These are phyloP conservation scores for Pinguiococcus pyrenoidosus DNA, from an alignment of 108 stramenopile genomes.

Conservation along the genomic window DNA sequence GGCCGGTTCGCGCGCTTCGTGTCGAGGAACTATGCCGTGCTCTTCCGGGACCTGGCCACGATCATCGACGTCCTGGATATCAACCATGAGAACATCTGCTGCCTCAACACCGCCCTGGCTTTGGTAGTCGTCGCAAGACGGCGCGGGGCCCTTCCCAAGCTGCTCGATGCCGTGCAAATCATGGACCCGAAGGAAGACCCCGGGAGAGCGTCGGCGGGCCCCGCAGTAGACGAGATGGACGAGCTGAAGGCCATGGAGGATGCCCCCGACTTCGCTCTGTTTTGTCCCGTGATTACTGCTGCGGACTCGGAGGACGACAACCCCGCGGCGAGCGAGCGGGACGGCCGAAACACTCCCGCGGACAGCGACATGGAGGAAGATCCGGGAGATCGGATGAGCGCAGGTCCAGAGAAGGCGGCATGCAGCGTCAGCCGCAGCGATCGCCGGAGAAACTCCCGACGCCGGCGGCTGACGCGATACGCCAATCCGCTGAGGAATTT, in stretches of 20 bases:
- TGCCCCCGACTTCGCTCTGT: no score
- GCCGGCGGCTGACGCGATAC: no score
- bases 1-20: conserved; percentile 44
- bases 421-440: background rate
- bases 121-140: conserved; percentile 56
- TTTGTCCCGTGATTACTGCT: no score
- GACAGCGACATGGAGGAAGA: conserved; percentile 1
- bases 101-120: conserved; percentile 63
- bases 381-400: no score
- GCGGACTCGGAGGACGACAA: no score
- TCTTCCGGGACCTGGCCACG: conserved; percentile 53
- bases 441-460: background rate
- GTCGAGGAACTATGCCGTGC: conserved; percentile 36
- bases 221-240: conserved; percentile 31
- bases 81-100: conserved; percentile 80
- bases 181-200: no score
- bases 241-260: conserved; percentile 33
- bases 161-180: background rate
- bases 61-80: conserved; percentile 55
- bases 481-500: conserved; percentile 45
- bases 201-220: no score
- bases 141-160: conserved; percentile 33
- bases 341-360: background rate
- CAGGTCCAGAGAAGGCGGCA: no score
- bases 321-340: no score